Percentiles rank a stretch among this genome's conserved stretches.
These are phyloP conservation scores for Panus rudis DNA, from an alignment of 768 basidiomycete genomes.

Conservation along the genomic window DNA sequence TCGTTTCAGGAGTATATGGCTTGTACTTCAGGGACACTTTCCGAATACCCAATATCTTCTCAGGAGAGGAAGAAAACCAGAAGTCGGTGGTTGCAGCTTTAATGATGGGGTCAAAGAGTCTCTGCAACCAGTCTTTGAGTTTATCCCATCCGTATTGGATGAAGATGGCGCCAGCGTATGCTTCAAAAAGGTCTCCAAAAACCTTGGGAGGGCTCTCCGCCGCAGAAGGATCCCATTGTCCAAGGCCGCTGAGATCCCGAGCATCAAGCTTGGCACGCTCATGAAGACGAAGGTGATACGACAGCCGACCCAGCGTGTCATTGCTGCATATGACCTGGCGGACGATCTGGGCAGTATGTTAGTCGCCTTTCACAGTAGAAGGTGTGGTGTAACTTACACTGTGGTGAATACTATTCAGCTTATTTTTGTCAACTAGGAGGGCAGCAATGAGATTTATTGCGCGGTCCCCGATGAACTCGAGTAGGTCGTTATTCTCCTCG, in stretches of 20 bases:
- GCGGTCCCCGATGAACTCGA: constrained; percentile 29
- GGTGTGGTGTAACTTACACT: constrained; percentile 16
- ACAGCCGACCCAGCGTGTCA: constrained; percentile 26
- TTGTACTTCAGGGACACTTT: not conserved
- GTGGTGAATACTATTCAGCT: constrained; percentile 24
- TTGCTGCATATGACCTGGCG: constrained; percentile 23
- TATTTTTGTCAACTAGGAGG: constrained; percentile 22
- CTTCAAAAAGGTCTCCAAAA: constrained; percentile 28
- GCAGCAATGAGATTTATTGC: constrained; percentile 25
- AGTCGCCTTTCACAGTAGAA: not conserved
- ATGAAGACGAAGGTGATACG: constrained; percentile 22
- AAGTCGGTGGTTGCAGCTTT: constrained; percentile 21
- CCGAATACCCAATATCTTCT: constrained; percentile 1
- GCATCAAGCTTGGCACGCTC: constrained; percentile 19
- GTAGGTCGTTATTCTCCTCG: constrained; percentile 24
- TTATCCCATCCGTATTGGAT: constrained; percentile 23
- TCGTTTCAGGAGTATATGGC: not conserved
- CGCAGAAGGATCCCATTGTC: constrained; percentile 15
- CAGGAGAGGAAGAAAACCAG: constrained; percentile 6
- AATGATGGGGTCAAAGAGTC: constrained; percentile 19
- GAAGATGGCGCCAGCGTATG: constrained; percentile 25
- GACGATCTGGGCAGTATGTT: constrained; percentile 11
- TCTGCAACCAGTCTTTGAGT: constrained; percentile 20
- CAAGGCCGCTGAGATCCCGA: constrained; percentile 10
- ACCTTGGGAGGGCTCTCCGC: constrained; percentile 22